phyloP scores from a whole-genome alignment of 257 asterid genomes.

The Rubia yunnanensis region DNA sequence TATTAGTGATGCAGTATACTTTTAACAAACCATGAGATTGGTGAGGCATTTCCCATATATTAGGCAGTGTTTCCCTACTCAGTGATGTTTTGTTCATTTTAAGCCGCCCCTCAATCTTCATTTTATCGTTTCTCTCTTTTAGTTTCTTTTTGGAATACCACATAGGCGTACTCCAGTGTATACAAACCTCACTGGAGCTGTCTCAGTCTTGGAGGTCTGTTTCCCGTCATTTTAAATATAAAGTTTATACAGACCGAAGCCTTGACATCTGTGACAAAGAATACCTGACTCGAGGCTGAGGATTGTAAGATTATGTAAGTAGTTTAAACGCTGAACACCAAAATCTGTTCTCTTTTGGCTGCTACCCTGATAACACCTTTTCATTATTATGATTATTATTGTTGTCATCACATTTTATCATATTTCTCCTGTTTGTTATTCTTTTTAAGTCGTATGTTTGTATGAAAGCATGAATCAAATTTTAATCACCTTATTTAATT shows the following conservation, averaged over 20 bases:
- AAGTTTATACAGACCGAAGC: slow-evolving; percentile 14
- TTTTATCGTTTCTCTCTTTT: background rate
- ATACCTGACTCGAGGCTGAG: slow-evolving; percentile 20
- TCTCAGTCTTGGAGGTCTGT: slow-evolving; percentile 16
- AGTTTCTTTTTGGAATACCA: background rate
- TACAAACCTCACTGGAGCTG: background rate
- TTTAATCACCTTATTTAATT: background rate
- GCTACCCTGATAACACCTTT: background rate
- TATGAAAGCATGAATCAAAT: background rate
- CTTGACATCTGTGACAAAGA: slow-evolving; percentile 13
- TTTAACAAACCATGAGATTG: background rate
- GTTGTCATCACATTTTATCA: background rate
- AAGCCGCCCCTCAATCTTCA: background rate
- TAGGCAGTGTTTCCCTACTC: background rate
- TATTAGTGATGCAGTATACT: background rate
- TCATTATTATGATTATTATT: background rate
- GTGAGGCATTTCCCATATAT: background rate
- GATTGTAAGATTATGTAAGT: slow-evolving; percentile 16
- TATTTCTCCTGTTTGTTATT: background rate
- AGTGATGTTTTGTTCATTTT: background rate
- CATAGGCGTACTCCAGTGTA: background rate
- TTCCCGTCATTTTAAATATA: slow-evolving; percentile 12
- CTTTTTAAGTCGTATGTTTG: background rate
- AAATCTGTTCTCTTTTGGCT: background rate
- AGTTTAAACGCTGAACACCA: background rate